Base-by-base conservation (phyloP, 164 flowering plant species). In the Tetrastigma voinierianum region DNA sequence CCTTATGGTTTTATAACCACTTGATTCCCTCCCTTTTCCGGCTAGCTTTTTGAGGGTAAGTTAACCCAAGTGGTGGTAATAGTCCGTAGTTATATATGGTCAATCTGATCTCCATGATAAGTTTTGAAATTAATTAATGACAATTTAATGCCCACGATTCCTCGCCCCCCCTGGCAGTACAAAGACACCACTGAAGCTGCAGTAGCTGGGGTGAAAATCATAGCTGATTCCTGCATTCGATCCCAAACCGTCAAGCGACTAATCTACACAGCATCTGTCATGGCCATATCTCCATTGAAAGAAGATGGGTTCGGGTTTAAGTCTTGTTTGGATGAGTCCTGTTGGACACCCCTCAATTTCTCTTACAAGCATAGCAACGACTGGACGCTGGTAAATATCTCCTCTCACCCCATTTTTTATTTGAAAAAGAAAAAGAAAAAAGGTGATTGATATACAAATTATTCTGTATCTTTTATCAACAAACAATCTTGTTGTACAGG, bases 231-330 rank as follows among this genome's bases (percentile, higher is more conserved):
- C 1, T 87, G 92, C 75, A 64, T 88, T 7, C 52, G 64, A 65
- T 81, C 86, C 54, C 68, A 69, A 2, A 81, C 80, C 1, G 88
- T 82, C n/a, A 86, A 75, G 69, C 67, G 81, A 4, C 78, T 87
- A 19, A 83, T 87, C 40, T 82, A 85, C 74, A 84, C 89, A 1
- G 83, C 82, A 21, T 45, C 80, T 14, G 76, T 76, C 8, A 8
- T 77, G 18, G 65, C 86, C 0, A 59, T 78, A 0, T 84, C 89
- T 0, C 82, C 83, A 9, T 16, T 80, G 64, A 76, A 75, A 47
- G 80, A 80, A 4, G 81, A 80, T 59, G 83, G 80, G 1, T 17
- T 44, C 1, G 81, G 80, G 0, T 32, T 45, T 9, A 55, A 48
- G 20, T 8, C 57, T 3, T 47, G 17, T 47, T 8, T 65, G 12